Evolutionary conservation across 352 stramenopile species (phyloP).

Genomic region (Phytophthora hybrid): DNA sequence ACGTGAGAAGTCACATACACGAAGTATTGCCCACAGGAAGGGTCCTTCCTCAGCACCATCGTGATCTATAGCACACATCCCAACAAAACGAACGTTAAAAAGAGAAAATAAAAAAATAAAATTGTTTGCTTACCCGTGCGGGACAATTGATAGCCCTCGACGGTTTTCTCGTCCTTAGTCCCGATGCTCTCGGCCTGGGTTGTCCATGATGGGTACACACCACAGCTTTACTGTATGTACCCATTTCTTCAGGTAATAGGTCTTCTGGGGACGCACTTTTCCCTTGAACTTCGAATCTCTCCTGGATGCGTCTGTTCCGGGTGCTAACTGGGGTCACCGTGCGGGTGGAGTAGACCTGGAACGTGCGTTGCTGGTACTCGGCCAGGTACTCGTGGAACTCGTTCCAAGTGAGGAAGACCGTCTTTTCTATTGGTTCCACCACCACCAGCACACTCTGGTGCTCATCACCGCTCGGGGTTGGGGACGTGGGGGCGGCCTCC

Average conservation of each 20-base stretch:
- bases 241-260: slow-evolving; percentile 35
- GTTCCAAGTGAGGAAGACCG: slow-evolving; percentile 32
- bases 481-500: neutral
- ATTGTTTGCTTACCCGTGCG: slow-evolving; percentile 25
- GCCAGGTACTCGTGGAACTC: slow-evolving; percentile 42
- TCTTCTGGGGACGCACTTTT: slow-evolving; percentile 17
- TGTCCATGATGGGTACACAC: slow-evolving; percentile 38
- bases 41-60: slow-evolving; percentile 31
- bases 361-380: slow-evolving; percentile 42
- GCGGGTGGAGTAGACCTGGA: slow-evolving; percentile 41
- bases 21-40: slow-evolving; percentile 25
- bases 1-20: slow-evolving; percentile 41
- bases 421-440: slow-evolving; percentile 31
- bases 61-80: slow-evolving; percentile 29
- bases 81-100: neutral
- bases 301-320: slow-evolving; percentile 34
- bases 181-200: slow-evolving; percentile 27
- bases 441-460: slow-evolving; percentile 20
- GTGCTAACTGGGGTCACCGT: slow-evolving; percentile 33
- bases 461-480: slow-evolving; percentile 10
- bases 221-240: slow-evolving; percentile 36
- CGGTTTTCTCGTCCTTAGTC: slow-evolving; percentile 13
- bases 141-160: slow-evolving; percentile 38
- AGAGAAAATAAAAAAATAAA: neutral
- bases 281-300: slow-evolving; percentile 24